Evolutionary conservation across 2,329 filamentous ascomycete species (phyloP), one percentile per base, ranked within the genome.

Genomic region (Claviceps cyperi): DNA sequence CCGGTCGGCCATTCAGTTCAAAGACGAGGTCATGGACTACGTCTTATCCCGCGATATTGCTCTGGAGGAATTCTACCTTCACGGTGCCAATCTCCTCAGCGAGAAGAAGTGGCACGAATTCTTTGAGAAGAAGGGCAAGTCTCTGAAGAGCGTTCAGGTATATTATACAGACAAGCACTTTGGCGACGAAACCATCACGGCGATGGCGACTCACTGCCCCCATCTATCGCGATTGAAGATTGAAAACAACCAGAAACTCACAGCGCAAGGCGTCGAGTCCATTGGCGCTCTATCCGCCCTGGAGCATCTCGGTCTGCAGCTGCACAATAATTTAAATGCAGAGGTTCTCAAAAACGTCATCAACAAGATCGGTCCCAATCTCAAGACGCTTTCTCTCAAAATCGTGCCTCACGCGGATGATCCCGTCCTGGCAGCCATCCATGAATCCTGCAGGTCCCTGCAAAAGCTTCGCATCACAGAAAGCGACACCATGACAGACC

Each of bases 1-100:
- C 11, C 81, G 84, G 46, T 91, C 90, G 59, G 87, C 83, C n/a
- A 86, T 92, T 47, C 90, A 95, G 61, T 84, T 96, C 72, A 95
- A 94, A 65, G 85, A 96, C 59, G 73, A 74, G 39, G 84, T 89
- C 41, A 76, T 96, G 65, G 78, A 87, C 48, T 95, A 91, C 63
- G 77, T 96, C 59, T 71, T 86, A 19, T 80, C 81, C 50, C 84
- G 86, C 46, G 76, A 84, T 47, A 76, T 80, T 47, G 66, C 76
- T 8, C 71, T 96, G n/a, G 77, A 81, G 52, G 75, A 80, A 50
- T 72, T 97, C 43, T 85, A 88, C 54, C 74, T 97, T 0, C 83
- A 92, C 54, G 86, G 88, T 11, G 81, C 87, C 9, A 97, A 95
- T 56, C 77, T 97, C 1, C 71, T 97, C 15, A 81, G 83, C 9